Evolutionary conservation across 2,329 filamentous ascomycete genomes (phyloP), one percentile per base, ranked within the genome.

Genomic region (Fragosphaeria purpurea): DNA sequence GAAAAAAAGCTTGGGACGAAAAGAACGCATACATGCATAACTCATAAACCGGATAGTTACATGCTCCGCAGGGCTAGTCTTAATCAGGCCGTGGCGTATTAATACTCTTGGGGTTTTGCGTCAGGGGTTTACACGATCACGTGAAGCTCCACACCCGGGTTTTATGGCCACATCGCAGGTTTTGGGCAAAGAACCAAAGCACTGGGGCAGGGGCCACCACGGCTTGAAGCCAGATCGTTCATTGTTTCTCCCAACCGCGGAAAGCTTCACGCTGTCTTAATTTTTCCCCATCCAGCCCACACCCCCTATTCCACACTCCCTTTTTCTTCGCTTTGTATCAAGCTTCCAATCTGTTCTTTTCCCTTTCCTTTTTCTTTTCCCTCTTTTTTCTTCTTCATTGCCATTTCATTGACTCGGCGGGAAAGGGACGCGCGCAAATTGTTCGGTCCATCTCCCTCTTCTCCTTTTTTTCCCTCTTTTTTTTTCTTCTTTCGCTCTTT

Each of bases 211-310:
- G 22, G 22, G 22, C 22, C 22, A 22, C 22, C 22, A 22, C 22
- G 52, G 49, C 55, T 58, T 58, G 56, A 62, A 60, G 58, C 60
- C 60, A 62, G 59, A 64, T 64, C 60, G 48, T 56, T 58, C 50
- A 50, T 51, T 55, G 44, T 38, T 33, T 13, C 32, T 30, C n/a
- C 34, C 38, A 39, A 52, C 42, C 45, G 48, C 51, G 49, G 46
- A 37, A 35, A 53, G 48, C 51, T 50, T 22, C 22, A 22, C 22
- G 22, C 22, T 11, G 7, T 22, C 37, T 41, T 50, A 44, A 44
- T 51, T 51, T 54, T 54, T 54, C 44, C 37, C 47, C 49, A 12
- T 51, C 33, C 35, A 41, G 34, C 11, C 30, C 22, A 22, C 34
- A 22, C 37, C 33, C 46, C 37, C 44, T 42, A 33, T 48, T 43